Evolutionary conservation across 129 eudicot genomes (phyloP), one percentile per base, ranked within the genome.

Genomic region (Lactuca sativa): DNA sequence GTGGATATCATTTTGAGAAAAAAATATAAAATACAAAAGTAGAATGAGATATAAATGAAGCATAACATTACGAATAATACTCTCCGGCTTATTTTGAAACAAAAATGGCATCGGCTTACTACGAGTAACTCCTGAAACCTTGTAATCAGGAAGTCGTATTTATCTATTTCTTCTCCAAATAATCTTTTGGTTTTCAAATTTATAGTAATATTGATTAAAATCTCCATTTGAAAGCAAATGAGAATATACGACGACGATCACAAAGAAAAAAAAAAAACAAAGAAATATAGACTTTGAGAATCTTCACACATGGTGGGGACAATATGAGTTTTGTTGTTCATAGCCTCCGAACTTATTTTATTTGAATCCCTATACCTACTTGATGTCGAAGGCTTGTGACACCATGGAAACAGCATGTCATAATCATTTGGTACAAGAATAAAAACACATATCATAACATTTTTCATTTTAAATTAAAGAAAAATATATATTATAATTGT

Each of bases 261-360:
- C 11, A n/a, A 54, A 54, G 58, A 16, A 53, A 40, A 59, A 33
- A 40, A 59, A 33, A 11, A 14, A 6, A 62, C 33, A 40, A 40
- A 62, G n/a, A 40, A 17, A 9, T 38, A 33, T 72, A 17, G 60
- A 60, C 52, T 3, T 31, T 60, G 38, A 60, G 76, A 72, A 72
- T 72, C 76, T 72, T 60, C 14, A 47, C 76, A 72, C 76, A 60
- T 72, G 76, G 76, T 60, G 11, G 76, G 76, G 76, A 33, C 76
- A 13, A 32, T 52, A 67, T 40, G 54, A 16, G 33, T 54, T 67
- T 53, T 67, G 62, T 54, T 53, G 48, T 53, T 67, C 62, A 34
- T 16, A 34, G 69, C 38, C 33, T 49, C 49, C 32, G 11, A 60
- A 48, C 66, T n/a, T 44, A 18, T 21, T 33, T 52, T 34, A 32